A percentile compares a stretch with the other conserved stretches of the same genome.
Conservation (phyloP, 2,329 filamentous ascomycete species). For the Aspergillus oerlinghausenensis region DNA sequence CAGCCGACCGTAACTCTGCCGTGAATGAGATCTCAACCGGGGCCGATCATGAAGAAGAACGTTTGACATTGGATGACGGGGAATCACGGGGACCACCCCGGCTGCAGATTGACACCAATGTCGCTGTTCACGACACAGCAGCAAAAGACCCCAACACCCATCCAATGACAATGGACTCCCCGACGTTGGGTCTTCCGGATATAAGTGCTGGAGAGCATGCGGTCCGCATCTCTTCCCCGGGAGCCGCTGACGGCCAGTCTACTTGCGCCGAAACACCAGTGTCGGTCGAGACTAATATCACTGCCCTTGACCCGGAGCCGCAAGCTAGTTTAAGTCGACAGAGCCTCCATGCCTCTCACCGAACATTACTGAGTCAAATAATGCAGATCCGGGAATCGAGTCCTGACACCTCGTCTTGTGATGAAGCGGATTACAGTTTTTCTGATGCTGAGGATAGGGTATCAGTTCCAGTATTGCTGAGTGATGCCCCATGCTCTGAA, state of each 20-base stretch:
- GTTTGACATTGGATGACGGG: constrained; percentile 1
- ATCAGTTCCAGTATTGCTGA: constrained; percentile 54
- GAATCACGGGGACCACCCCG: constrained; percentile 15
- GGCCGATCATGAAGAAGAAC: constrained; percentile 10
- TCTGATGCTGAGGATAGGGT: constrained; percentile 50
- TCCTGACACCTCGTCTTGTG: constrained; percentile 38
- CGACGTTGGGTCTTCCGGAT: constrained; percentile 36
- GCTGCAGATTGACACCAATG: constrained; percentile 25
- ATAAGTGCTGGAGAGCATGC: constrained; percentile 7
- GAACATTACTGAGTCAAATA: constrained; percentile 46
- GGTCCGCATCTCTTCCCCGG: not conserved
- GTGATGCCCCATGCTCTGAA: constrained; percentile 41
- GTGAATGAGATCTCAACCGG: constrained; percentile 18
- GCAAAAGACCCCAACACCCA: constrained; percentile 6
- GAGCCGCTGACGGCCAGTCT: constrained; percentile 10
- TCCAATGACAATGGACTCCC: constrained; percentile 37
- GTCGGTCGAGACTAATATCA: constrained; percentile 59
- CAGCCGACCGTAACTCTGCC: constrained; percentile 19
- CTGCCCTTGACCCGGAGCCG: constrained; percentile 63
- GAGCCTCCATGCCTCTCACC: constrained; percentile 29
- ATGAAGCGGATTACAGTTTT: constrained; percentile 33
- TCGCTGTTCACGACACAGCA: constrained; percentile 8
- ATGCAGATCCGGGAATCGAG: constrained; percentile 46
- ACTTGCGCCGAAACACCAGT: constrained; percentile 50
- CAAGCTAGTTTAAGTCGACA: constrained; percentile 53